Conservation (phyloP, 768 basidiomycete species). For the Pisolithus orientalis region DNA sequence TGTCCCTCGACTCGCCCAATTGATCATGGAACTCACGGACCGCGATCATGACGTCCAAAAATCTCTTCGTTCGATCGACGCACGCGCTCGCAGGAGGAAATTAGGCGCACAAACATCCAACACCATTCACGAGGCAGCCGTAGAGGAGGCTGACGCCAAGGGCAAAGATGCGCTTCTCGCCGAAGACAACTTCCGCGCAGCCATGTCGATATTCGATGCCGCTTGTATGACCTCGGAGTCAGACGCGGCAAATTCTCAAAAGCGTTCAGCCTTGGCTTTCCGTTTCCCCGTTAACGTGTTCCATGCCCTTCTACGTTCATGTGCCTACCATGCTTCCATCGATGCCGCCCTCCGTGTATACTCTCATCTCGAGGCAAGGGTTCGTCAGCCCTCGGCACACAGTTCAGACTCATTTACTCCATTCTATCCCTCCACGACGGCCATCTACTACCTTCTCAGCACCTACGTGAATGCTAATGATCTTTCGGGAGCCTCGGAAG, state of each 20-base stretch:
- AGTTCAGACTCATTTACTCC: not conserved
- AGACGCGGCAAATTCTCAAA: constrained; percentile 7
- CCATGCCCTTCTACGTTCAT: constrained; percentile 52
- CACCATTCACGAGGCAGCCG: constrained; percentile 8
- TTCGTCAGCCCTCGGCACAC: constrained; percentile 5
- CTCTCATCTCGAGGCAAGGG: constrained; percentile 48
- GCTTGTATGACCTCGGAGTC: constrained; percentile 29
- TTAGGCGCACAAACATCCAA: constrained; percentile 17
- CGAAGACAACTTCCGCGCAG: constrained; percentile 68
- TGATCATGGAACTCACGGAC: constrained; percentile 56
- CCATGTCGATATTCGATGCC: constrained; percentile 67
- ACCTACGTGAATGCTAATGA: constrained; percentile 50
- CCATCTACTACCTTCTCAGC: constrained; percentile 52
- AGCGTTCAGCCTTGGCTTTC: not conserved
- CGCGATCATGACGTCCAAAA: constrained; percentile 62
- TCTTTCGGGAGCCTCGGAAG: constrained; percentile 44
- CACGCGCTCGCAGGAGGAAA: constrained; percentile 32
- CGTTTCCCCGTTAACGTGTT: constrained; percentile 38
- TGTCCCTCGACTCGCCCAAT: constrained; percentile 12
- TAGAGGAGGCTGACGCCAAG: constrained; percentile 16
- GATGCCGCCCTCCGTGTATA: constrained; percentile 61
- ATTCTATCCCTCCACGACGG: constrained; percentile 25
- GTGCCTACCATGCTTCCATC: constrained; percentile 49
- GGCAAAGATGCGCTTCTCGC: constrained; percentile 40
- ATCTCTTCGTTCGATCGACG: constrained; percentile 37